Evolutionary conservation across 1,284 basidiomycete genomes (phyloP), one percentile per base, ranked within the genome.

Genomic region (Fomes fomentarius): DNA sequence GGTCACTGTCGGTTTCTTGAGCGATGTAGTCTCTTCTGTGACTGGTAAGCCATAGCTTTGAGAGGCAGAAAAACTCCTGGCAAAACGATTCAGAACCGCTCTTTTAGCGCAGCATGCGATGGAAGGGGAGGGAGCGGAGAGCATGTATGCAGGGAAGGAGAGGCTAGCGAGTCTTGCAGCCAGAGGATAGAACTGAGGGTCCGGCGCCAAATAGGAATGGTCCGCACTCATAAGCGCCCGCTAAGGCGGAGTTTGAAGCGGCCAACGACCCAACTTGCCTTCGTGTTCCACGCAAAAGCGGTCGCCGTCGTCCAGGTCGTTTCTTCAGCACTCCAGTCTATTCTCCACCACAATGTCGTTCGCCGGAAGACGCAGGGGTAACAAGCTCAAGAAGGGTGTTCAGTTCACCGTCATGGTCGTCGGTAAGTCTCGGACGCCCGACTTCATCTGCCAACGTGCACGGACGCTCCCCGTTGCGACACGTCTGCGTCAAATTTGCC

Each of bases 331-430:
- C 35, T 41, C 30, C 43, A 37, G 28, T 48, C 51, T 48, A 50
- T 48, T 47, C 44, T 60, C 45, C 51, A 63, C 65, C 71, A 80
- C 67, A 74, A 91, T 91, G 88, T 90, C 89, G 67, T 89, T 89
- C 70, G 87, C 91, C 65, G 87, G 89, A 70, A 85, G 89, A 77
- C 89, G 91, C 69, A 85, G 91, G 73, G 90, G 89, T 76, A 96
- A 95, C 80, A 95, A 95, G 75, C 93, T 92, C 74, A 97, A 96
- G 80, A 96, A 96, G 84, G 94, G 94, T 74, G 91, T 96, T 51
- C 94, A 96, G 79, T 93, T 96, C 79, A 71, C 69, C 57, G 66
- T 70, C 56, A 69, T 69, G 69, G 69, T 96, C 50, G 93, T 96
- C 68, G 93, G 93, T 95, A 56, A 62, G 86, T 79, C 38, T 48